Evolutionary conservation across 208 protist species (phyloP).

Genomic region (Wallacemonas sp.): DNA sequence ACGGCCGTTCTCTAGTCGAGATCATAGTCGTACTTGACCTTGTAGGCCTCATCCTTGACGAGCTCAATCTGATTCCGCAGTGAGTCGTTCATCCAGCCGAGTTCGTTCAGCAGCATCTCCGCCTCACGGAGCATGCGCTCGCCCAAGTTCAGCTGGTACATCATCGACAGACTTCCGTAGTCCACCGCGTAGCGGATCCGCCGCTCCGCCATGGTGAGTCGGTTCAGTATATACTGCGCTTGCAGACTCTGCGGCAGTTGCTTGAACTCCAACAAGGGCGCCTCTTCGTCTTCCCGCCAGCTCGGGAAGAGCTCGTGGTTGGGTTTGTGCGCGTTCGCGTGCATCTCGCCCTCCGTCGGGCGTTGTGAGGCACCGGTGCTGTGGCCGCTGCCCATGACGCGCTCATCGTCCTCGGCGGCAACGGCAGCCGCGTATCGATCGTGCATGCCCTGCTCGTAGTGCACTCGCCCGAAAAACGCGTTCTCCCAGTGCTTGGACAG

Average conservation of each 20-base stretch:
- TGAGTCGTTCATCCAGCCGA: constrained; percentile 77
- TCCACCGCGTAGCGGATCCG: constrained; percentile 71
- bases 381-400: background rate
- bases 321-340: constrained; percentile 5
- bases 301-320: constrained; percentile 50
- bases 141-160: constrained; percentile 82
- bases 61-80: constrained; percentile 50
- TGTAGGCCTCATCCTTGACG: constrained; percentile 33
- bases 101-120: constrained; percentile 54
- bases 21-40: constrained; percentile 82
- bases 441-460: constrained; percentile 85
- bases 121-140: constrained; percentile 78
- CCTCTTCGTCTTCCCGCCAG: constrained; percentile 74
- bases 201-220: constrained; percentile 75
- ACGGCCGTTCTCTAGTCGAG: constrained; percentile 46
- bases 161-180: constrained; percentile 83
- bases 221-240: constrained; percentile 69
- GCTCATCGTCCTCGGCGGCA: constrained; percentile 45
- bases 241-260: constrained; percentile 47
- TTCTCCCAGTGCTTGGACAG: constrained; percentile 76
- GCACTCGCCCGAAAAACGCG: constrained; percentile 80
- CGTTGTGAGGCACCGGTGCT: background rate
- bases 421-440: constrained; percentile 54
- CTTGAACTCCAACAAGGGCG: constrained; percentile 53
- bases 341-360: background rate